Percentiles rank a stretch among this genome's conserved stretches.
Evolutionary conservation across 2,329 filamentous ascomycete genomes (phyloP).

Genomic region (Beauveria bassiana): DNA sequence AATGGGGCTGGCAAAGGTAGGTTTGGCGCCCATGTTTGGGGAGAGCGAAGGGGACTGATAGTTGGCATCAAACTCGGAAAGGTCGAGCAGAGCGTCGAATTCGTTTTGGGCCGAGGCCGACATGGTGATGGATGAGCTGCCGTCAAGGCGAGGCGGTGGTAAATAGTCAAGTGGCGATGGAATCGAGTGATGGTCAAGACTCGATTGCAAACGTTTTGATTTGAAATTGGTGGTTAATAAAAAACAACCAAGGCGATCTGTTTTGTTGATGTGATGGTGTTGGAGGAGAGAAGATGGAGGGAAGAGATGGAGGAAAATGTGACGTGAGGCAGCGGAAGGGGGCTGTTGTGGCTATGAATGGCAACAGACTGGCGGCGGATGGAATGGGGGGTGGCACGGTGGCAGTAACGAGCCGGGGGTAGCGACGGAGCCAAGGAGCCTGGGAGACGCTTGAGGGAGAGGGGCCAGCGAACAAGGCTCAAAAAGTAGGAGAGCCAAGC

Average conservation of each 20-base stretch:
- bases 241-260: slow-evolving; percentile 10
- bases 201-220: not conserved
- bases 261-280: slow-evolving; percentile 14
- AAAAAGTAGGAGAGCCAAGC: not conserved
- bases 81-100: slow-evolving; percentile 52
- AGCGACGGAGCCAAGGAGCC: not conserved
- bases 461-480: slow-evolving; percentile 2
- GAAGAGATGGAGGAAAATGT: slow-evolving; percentile 16
- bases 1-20: slow-evolving; percentile 43
- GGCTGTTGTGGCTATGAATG: slow-evolving; percentile 26
- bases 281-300: slow-evolving; percentile 14
- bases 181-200: not conserved
- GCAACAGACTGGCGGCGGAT: slow-evolving; percentile 14
- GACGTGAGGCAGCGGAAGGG: slow-evolving; percentile 21
- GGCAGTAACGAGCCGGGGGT: not conserved
- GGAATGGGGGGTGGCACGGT: not conserved
- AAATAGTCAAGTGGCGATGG: not conserved
- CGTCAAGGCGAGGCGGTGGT: not conserved
- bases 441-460: slow-evolving; percentile 4
- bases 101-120: slow-evolving; percentile 36
- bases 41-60: slow-evolving; percentile 56
- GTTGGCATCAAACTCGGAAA: slow-evolving; percentile 54
- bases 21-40: slow-evolving; percentile 45
- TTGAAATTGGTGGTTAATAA: not conserved
- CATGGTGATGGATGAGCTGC: slow-evolving; percentile 19